Percentiles rank a stretch among this genome's conserved stretches.
Evolutionary conservation across 257 asterid species (phyloP).

Genomic region (Fraxinus quadrangulata): DNA sequence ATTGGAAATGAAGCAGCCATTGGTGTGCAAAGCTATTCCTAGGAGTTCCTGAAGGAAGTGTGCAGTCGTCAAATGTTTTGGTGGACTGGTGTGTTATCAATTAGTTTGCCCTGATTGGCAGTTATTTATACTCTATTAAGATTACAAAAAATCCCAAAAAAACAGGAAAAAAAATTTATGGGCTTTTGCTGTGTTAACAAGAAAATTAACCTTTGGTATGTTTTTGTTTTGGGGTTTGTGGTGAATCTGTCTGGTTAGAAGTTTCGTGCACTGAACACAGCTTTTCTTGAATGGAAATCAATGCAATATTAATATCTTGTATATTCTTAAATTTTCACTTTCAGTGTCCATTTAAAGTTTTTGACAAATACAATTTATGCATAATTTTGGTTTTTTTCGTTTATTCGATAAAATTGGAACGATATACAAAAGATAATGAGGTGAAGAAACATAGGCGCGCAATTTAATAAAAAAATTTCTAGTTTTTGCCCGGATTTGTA

Average conservation of each 20-base stretch:
- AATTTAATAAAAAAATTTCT: neutral
- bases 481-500: neutral
- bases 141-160: neutral
- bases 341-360: neutral
- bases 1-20: slow-evolving; percentile 62
- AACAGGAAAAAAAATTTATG: neutral
- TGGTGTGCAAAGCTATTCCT: slow-evolving; percentile 59
- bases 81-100: neutral
- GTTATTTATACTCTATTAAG: neutral
- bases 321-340: no score
- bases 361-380: neutral
- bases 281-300: slow-evolving; percentile 19
- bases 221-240: slow-evolving; percentile 17
- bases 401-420: neutral
- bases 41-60: slow-evolving; percentile 36
- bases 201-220: slow-evolving; percentile 10
- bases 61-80: neutral
- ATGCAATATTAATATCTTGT: neutral
- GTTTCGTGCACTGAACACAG: slow-evolving; percentile 26
- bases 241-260: slow-evolving; percentile 28
- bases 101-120: neutral
- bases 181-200: slow-evolving; percentile 6
- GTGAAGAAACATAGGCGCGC: neutral
- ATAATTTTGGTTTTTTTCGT: neutral
- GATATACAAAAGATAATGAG: no score